Percentiles rank a stretch among this genome's conserved stretches.
phyloP scores from a whole-genome alignment of 139 green algal genomes.

The Medakamo hakoo region DNA sequence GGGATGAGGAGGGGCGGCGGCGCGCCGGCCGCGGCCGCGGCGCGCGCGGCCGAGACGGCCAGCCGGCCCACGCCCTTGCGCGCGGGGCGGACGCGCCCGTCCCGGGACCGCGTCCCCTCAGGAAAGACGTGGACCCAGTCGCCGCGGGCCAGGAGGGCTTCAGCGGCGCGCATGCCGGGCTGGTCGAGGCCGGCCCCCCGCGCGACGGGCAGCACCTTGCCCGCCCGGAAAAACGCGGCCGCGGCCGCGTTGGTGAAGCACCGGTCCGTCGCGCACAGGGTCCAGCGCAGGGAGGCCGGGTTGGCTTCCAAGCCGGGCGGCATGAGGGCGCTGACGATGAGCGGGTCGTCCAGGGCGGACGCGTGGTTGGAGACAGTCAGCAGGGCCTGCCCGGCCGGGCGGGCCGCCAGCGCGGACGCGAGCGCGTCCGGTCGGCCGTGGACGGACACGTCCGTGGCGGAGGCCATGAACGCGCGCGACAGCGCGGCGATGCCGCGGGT shows the following conservation, averaged over 20 bases:
- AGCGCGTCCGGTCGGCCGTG: constrained; percentile 28
- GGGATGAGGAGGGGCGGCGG: constrained; percentile 57
- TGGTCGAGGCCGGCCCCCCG: constrained; percentile 60
- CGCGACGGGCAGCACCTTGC: constrained; percentile 75
- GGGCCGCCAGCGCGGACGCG: constrained; percentile 23
- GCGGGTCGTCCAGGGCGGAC: constrained; percentile 67
- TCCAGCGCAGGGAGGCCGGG: constrained; percentile 47
- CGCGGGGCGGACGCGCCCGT: constrained; percentile 42
- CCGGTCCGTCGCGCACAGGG: constrained; percentile 74
- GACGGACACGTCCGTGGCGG: constrained; percentile 1
- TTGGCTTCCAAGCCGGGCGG: constrained; percentile 26
- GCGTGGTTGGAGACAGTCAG: constrained; percentile 84
- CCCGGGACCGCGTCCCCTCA: constrained; percentile 59
- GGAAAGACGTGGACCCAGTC: constrained; percentile 93
- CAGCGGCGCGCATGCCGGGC: constrained; percentile 50
- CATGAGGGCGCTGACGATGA: constrained; percentile 54
- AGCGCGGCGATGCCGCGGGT: not conserved
- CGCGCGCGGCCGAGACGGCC: constrained; percentile 22
- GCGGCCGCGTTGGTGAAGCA: constrained; percentile 61
- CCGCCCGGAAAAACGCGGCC: constrained; percentile 55
- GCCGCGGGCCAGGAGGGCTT: constrained; percentile 34
- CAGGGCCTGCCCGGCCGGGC: constrained; percentile 29
- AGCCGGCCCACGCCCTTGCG: constrained; percentile 52
- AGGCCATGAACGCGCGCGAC: constrained; percentile 8
- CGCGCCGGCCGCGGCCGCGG: constrained; percentile 1